A percentile compares a stretch with the other conserved stretches of the same genome.
These are phyloP conservation scores for Diaporthe ilicicola DNA, from an alignment of 2,329 filamentous ascomycete species.

Conservation along the genomic window DNA sequence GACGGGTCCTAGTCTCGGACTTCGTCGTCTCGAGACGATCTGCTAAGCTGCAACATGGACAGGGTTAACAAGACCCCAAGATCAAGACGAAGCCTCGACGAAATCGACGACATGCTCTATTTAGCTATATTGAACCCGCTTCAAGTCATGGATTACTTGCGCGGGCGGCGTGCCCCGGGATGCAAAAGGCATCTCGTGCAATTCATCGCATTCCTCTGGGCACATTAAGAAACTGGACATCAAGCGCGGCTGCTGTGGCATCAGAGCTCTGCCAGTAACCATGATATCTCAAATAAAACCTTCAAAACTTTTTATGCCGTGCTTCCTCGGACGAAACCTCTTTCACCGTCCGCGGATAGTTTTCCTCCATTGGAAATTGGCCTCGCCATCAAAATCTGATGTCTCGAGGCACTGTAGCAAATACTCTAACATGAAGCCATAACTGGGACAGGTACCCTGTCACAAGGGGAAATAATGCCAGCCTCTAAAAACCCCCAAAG, in stretches of 20 bases:
- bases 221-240: slow-evolving; percentile 11
- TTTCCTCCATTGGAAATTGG: slow-evolving; percentile 2
- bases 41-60: neutral
- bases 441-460: slow-evolving; percentile 29
- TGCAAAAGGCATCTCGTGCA: neutral
- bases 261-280: neutral
- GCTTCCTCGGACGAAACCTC: slow-evolving; percentile 2
- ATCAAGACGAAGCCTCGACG: neutral
- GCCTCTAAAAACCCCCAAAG: slow-evolving; percentile 30
- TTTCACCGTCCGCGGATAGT: neutral
- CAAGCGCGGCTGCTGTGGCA: neutral
- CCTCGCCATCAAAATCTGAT: slow-evolving; percentile 1
- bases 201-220: neutral
- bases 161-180: neutral
- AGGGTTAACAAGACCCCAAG: no score
- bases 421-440: slow-evolving; percentile 24
- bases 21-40: no score
- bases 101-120: neutral
- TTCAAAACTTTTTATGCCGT: slow-evolving; percentile 28
- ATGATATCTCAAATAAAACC: slow-evolving; percentile 9
- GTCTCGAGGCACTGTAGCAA: slow-evolving; percentile 13
- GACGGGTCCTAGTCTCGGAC: neutral
- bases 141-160: neutral
- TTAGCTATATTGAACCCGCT: neutral
- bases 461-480: slow-evolving; percentile 30